These are phyloP conservation scores for Cladophialophora bantiana DNA, from an alignment of 2,329 filamentous ascomycete species.

Conservation along the genomic window DNA sequence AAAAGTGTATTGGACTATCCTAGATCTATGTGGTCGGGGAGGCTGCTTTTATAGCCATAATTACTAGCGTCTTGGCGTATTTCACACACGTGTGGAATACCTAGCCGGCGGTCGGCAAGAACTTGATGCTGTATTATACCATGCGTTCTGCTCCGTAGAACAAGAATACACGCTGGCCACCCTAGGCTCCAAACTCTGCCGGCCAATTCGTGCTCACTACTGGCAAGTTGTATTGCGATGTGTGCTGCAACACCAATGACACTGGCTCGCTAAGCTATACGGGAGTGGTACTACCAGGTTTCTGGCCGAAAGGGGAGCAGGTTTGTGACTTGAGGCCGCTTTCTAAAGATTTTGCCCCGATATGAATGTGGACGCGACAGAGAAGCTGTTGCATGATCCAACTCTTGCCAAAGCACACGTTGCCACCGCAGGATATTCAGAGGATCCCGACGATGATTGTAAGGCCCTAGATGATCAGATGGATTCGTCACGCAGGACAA, in stretches of 20 bases:
- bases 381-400: not conserved
- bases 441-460: not conserved
- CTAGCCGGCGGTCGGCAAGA: not conserved
- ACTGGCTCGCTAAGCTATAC: not conserved
- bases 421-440: not conserved
- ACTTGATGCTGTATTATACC: not conserved
- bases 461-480: not conserved
- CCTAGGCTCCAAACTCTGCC: not conserved
- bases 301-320: slow-evolving; percentile 4
- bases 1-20: too few relatives aligned
- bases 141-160: too few relatives aligned
- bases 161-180: not conserved
- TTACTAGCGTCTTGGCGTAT: too few relatives aligned
- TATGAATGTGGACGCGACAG: slow-evolving; percentile 4
- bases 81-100: not conserved
- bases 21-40: too few relatives aligned
- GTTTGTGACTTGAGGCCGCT: slow-evolving; percentile 2
- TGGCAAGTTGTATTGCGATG: not conserved
- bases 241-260: not conserved
- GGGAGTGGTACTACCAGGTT: slow-evolving; percentile 1
- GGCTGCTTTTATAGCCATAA: too few relatives aligned
- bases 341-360: not conserved
- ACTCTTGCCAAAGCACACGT: not conserved
- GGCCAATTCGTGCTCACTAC: slow-evolving; percentile 4
- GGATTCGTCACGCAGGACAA: not conserved